Percentiles rank a stretch among this genome's conserved stretches.
phyloP scores from a whole-genome alignment of 139 green algal species.

The Picochlorum sp. region DNA sequence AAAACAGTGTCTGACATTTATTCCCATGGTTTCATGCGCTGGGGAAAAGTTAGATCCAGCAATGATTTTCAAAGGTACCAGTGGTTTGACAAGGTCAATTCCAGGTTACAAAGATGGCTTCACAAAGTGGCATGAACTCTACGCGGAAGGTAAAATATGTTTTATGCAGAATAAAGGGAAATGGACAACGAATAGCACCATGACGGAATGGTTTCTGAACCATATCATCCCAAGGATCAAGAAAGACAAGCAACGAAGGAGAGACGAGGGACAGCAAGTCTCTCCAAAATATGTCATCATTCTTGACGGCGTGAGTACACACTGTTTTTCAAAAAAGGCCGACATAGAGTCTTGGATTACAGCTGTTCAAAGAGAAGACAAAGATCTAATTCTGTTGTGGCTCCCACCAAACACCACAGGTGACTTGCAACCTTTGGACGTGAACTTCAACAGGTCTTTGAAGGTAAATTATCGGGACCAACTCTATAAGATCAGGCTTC shows the following conservation, averaged over 20 bases:
- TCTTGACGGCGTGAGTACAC: not conserved
- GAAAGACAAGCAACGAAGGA: not conserved
- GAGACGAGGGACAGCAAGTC: not conserved
- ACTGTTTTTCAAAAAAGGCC: not conserved
- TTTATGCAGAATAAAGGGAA: not conserved
- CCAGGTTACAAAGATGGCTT: not conserved
- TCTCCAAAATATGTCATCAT: not conserved
- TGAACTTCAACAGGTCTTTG: not conserved
- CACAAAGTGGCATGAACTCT: not conserved
- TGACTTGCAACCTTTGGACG: not conserved
- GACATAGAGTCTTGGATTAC: not conserved
- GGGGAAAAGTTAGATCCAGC: not conserved
- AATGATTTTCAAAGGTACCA: not conserved
- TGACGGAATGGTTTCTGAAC: not conserved
- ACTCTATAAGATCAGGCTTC: too few species aligned
- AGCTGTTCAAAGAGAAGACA: not conserved
- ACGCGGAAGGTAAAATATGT: not conserved
- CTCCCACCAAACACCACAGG: conserved; percentile 1
- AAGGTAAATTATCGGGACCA: too few species aligned
- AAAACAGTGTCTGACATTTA: not conserved
- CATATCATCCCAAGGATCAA: not conserved
- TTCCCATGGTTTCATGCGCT: not conserved
- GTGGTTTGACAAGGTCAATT: not conserved
- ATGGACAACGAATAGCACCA: not conserved
- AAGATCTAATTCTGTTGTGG: not conserved